Evolutionary conservation across 176 grass and related monocot genomes (phyloP).

Genomic region (Hyparrhenia diplandra): DNA sequence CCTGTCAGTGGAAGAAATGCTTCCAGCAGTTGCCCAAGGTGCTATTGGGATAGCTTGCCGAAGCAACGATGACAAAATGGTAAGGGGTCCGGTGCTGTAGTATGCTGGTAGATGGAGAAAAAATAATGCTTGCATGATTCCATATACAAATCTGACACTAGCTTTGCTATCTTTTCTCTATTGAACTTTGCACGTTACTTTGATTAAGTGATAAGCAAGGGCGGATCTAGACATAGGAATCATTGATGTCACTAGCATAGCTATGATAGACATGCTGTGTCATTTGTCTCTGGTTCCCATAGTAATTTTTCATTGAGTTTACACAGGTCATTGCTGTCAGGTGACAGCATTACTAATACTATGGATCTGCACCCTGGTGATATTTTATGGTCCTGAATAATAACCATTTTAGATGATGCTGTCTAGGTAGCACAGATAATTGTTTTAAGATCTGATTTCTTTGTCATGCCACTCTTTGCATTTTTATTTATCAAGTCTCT

Average conservation of each 20-base stretch:
- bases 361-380: background rate
- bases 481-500: background rate
- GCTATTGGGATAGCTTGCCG: slow-evolving; percentile 72
- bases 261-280: background rate
- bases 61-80: slow-evolving; percentile 96
- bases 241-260: background rate
- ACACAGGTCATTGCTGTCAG: background rate
- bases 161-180: background rate
- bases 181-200: background rate
- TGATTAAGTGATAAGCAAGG: background rate
- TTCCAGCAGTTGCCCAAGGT: slow-evolving; percentile 94
- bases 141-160: background rate
- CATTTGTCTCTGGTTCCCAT: background rate
- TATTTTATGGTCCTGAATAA: background rate
- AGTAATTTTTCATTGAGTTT: background rate
- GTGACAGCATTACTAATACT: background rate
- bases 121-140: slow-evolving; percentile 5
- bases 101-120: slow-evolving; percentile 8
- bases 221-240: background rate
- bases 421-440: background rate
- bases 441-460: background rate
- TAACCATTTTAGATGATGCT: background rate
- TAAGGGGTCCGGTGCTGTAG: slow-evolving; percentile 30
- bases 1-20: slow-evolving; percentile 92
- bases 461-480: background rate